Evolutionary conservation across 2,329 filamentous ascomycete genomes (phyloP).

Genomic region (Calonectria pseudoturangicola): DNA sequence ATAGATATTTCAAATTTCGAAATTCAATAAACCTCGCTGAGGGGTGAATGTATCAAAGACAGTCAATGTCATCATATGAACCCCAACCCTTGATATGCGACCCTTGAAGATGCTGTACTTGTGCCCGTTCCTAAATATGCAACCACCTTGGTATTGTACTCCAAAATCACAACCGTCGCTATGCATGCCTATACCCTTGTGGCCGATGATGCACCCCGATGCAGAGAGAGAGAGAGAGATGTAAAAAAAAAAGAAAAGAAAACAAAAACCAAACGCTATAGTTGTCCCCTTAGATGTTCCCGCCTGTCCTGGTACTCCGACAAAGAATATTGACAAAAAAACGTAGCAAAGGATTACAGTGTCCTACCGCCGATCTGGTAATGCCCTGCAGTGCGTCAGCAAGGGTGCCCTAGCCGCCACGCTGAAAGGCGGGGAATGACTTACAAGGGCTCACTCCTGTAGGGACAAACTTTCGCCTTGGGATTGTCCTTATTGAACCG

Average conservation of each 20-base stretch:
- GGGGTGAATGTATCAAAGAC: slow-evolving; percentile 23
- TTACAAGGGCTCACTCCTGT: slow-evolving; percentile 54
- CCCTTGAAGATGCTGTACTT: slow-evolving; percentile 26
- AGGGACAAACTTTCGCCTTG: slow-evolving; percentile 50
- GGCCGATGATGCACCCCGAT: slow-evolving; percentile 48
- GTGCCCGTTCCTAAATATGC: slow-evolving; percentile 41
- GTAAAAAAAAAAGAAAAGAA: slow-evolving; percentile 35
- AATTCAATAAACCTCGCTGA: background rate
- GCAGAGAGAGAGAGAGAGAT: slow-evolving; percentile 24
- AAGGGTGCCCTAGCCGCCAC: slow-evolving; percentile 44
- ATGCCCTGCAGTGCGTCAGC: slow-evolving; percentile 52
- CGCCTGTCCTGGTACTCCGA: slow-evolving; percentile 24
- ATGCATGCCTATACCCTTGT: slow-evolving; percentile 46
- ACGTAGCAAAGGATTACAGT: slow-evolving; percentile 34
- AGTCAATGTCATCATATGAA: background rate
- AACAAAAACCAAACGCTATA: slow-evolving; percentile 15
- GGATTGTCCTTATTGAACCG: slow-evolving; percentile 51
- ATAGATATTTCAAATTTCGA: slow-evolving; percentile 5
- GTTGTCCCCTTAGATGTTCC: slow-evolving; percentile 29
- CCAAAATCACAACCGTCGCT: slow-evolving; percentile 47
- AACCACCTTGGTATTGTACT: slow-evolving; percentile 50
- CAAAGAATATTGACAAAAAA: slow-evolving; percentile 39
- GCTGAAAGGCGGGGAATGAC: slow-evolving; percentile 45
- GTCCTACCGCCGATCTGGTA: slow-evolving; percentile 47
- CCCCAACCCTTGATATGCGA: slow-evolving; percentile 28